These are phyloP conservation scores for Bauhinia variegata DNA, from an alignment of 306 rosid genomes.

Conservation along the genomic window DNA sequence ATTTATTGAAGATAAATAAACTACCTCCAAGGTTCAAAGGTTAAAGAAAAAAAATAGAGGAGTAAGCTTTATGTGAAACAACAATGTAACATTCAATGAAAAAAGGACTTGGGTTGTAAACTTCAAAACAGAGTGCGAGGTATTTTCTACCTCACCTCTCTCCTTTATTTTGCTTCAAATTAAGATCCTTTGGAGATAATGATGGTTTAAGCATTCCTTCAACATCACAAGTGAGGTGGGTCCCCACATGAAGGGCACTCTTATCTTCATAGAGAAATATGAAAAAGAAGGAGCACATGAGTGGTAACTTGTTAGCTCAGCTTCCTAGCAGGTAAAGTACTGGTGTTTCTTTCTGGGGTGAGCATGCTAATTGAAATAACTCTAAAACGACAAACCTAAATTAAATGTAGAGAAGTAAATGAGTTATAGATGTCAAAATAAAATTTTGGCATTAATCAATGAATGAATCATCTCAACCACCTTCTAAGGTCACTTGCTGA, in stretches of 20 bases:
- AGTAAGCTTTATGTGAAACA: no score
- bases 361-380: slow-evolving; percentile 37
- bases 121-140: no score
- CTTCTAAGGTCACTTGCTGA: slow-evolving; percentile 83
- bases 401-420: slow-evolving; percentile 34
- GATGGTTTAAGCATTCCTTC: slow-evolving; percentile 43
- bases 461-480: slow-evolving; percentile 70
- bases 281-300: slow-evolving; percentile 27
- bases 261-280: slow-evolving; percentile 38
- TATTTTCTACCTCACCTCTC: no score
- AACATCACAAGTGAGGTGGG: slow-evolving; percentile 53
- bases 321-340: slow-evolving; percentile 34
- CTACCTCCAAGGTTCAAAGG: no score
- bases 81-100: no score
- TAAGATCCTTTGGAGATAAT: no score
- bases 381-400: slow-evolving; percentile 44
- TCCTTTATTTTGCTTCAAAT: no score
- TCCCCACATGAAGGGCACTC: slow-evolving; percentile 38
- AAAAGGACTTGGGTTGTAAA: no score
- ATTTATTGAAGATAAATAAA: no score
- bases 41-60: no score
- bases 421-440: slow-evolving; percentile 30
- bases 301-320: slow-evolving; percentile 15
- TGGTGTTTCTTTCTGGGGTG: slow-evolving; percentile 38
- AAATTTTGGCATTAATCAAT: slow-evolving; percentile 27